A percentile compares a stretch with the other conserved stretches of the same genome.
These are phyloP conservation scores for Stevia rebaudiana DNA, from an alignment of 140 eudicot genomes.

Conservation along the genomic window DNA sequence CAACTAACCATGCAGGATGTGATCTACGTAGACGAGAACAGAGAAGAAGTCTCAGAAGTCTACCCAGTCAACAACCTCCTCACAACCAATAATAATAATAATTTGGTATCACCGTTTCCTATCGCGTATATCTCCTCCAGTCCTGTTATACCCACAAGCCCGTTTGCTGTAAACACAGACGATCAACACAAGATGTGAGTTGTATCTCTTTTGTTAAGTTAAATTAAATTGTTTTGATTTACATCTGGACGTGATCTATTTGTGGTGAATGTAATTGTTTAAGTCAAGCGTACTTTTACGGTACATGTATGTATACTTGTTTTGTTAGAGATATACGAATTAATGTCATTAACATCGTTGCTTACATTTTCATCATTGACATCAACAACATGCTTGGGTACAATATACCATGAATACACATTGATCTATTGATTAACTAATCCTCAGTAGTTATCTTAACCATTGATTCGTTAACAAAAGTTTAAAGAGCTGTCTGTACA, in stretches of 20 bases:
- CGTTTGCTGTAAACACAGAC: slow-evolving; percentile 8
- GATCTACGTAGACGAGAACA: slow-evolving; percentile 71
- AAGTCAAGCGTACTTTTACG: neutral
- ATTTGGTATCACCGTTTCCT: slow-evolving; percentile 12
- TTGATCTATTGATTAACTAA: neutral
- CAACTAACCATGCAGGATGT: slow-evolving; percentile 97
- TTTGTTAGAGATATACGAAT: neutral
- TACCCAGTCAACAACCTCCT: slow-evolving; percentile 38
- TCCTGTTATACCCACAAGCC: slow-evolving; percentile 19
- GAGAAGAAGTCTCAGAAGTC: slow-evolving; percentile 85
- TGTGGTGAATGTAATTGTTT: slow-evolving; percentile 19
- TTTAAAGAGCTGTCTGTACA: slow-evolving; percentile 12
- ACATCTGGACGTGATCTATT: slow-evolving; percentile 12
- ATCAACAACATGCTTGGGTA: neutral
- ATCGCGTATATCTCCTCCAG: slow-evolving; percentile 16
- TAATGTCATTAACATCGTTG: neutral
- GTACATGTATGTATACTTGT: slow-evolving; percentile 1
- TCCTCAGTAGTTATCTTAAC: neutral
- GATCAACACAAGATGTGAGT: slow-evolving; percentile 26
- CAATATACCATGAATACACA: neutral
- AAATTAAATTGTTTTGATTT: slow-evolving; percentile 3
- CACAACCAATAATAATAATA: slow-evolving; percentile 17
- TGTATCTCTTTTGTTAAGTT: neutral
- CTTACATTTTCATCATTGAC: slow-evolving; percentile 6
- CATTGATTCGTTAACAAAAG: neutral